A percentile compares a stretch with the other conserved stretches of the same genome.
Evolutionary conservation across 495 filamentous ascomycete species (phyloP).

Genomic region (Lichenothelia convexa): DNA sequence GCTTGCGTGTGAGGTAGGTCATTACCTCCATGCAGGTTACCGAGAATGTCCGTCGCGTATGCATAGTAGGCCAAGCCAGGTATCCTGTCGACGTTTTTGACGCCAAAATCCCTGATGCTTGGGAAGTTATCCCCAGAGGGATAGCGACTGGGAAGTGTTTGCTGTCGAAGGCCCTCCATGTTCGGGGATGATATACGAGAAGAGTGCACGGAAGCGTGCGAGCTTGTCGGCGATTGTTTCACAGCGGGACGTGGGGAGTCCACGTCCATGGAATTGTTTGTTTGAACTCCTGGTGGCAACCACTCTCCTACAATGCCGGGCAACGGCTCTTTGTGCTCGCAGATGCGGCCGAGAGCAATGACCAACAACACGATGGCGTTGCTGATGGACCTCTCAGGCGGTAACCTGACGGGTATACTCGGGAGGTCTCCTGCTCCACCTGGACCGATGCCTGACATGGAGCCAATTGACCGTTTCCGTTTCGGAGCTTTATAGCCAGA

Average conservation of each 20-base stretch:
- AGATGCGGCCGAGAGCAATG: slow-evolving; percentile 74
- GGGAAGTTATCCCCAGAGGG: too few species aligned
- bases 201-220: slow-evolving; percentile 9
- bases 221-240: slow-evolving; percentile 14
- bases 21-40: slow-evolving; percentile 56
- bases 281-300: not conserved
- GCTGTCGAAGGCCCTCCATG: not conserved
- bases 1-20: slow-evolving; percentile 68
- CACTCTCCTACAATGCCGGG: slow-evolving; percentile 38
- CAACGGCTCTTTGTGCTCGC: slow-evolving; percentile 38
- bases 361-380: slow-evolving; percentile 69
- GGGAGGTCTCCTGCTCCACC: not conserved
- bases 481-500: slow-evolving; percentile 23
- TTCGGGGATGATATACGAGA: slow-evolving; percentile 7
- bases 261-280: not conserved
- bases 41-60: slow-evolving; percentile 73
- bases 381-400: slow-evolving; percentile 37
- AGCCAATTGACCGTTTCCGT: slow-evolving; percentile 32
- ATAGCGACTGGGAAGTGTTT: too few species aligned
- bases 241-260: slow-evolving; percentile 11
- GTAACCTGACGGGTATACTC: slow-evolving; percentile 6
- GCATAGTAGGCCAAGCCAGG: slow-evolving; percentile 81
- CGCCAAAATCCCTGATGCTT: slow-evolving; percentile 1
- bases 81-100: slow-evolving; percentile 66
- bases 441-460: not conserved